These are phyloP conservation scores for Cyclotella choctawhatcheeana DNA, from an alignment of 108 stramenopile genomes.

Conservation along the genomic window DNA sequence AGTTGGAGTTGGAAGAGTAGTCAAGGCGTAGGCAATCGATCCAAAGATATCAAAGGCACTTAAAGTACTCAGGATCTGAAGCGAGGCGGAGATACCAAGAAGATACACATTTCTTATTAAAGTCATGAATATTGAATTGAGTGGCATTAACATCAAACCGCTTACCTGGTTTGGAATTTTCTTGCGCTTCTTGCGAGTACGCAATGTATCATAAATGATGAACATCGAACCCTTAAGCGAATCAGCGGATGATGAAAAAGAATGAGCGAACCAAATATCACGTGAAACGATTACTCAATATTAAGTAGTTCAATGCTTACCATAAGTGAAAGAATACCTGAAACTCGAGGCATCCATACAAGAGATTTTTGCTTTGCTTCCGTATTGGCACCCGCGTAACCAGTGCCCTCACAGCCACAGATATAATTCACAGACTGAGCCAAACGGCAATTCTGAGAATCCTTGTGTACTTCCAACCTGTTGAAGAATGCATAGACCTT, in stretches of 20 bases:
- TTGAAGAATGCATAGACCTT: conserved; percentile 6
- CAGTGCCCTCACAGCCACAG: conserved; percentile 28
- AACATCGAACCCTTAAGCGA: conserved; percentile 6
- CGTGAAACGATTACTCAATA: background rate
- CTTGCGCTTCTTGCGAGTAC: background rate
- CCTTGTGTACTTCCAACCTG: background rate
- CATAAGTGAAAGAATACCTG: conserved; percentile 16
- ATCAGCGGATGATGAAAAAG: too few species aligned
- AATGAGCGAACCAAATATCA: background rate
- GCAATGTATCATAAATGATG: conserved; percentile 15
- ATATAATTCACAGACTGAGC: conserved; percentile 24
- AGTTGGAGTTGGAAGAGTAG: conserved; percentile 25
- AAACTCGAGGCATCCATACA: conserved; percentile 26
- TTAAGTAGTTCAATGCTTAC: background rate
- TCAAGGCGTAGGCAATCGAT: conserved; percentile 15
- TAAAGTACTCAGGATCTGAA: conserved; percentile 15
- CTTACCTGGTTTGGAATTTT: conserved; percentile 3
- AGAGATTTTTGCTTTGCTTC: conserved; percentile 8
- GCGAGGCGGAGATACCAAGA: background rate
- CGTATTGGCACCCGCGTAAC: conserved; percentile 25
- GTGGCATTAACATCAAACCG: too few species aligned
- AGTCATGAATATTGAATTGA: too few species aligned
- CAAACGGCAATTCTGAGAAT: conserved; percentile 12
- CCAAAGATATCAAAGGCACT: conserved; percentile 21
- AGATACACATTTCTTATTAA: too few species aligned